A percentile compares a stretch with the other conserved stretches of the same genome.
phyloP scores from a whole-genome alignment of 2,329 filamentous ascomycete genomes.

The Botrytis elliptica region DNA sequence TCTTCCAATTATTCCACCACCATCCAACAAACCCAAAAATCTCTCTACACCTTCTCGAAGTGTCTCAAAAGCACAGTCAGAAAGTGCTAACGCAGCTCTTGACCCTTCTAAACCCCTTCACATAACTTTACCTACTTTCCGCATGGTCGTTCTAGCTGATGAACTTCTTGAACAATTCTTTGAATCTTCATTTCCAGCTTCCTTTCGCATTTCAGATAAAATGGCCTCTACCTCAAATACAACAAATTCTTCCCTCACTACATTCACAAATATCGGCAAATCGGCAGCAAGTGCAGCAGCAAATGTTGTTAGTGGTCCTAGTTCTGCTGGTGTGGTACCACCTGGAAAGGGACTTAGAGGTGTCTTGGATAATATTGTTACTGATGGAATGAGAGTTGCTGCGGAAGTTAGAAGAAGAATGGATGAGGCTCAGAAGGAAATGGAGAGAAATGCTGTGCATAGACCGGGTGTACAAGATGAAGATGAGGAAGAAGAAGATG shows the following conservation, averaged over 20 bases:
- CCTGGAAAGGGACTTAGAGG: conserved; percentile 76
- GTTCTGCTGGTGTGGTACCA: conserved; percentile 37
- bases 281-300: conserved; percentile 42
- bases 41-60: conserved; percentile 32
- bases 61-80: conserved; percentile 64
- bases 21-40: conserved; percentile 20
- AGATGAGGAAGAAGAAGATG: conserved; percentile 66
- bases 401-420: conserved; percentile 88
- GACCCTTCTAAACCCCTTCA: conserved; percentile 91
- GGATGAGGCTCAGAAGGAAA: conserved; percentile 90
- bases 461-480: conserved; percentile 66
- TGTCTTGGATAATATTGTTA: conserved; percentile 95
- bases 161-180: conserved; percentile 97
- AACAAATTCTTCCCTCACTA: conserved; percentile 68
- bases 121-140: conserved; percentile 95
- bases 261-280: conserved; percentile 69
- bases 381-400: conserved; percentile 93
- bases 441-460: conserved; percentile 78
- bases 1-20: conserved; percentile 30
- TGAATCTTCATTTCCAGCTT: conserved; percentile 89
- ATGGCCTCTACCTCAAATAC: conserved; percentile 40
- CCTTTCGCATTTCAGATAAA: conserved; percentile 80
- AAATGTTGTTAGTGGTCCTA: conserved; percentile 40
- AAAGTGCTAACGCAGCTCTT: conserved; percentile 83
- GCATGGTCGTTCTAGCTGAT: conserved; percentile 96